These are phyloP conservation scores for Xylariaceae sp. DNA, from an alignment of 2,329 filamentous ascomycete species.

Conservation along the genomic window DNA sequence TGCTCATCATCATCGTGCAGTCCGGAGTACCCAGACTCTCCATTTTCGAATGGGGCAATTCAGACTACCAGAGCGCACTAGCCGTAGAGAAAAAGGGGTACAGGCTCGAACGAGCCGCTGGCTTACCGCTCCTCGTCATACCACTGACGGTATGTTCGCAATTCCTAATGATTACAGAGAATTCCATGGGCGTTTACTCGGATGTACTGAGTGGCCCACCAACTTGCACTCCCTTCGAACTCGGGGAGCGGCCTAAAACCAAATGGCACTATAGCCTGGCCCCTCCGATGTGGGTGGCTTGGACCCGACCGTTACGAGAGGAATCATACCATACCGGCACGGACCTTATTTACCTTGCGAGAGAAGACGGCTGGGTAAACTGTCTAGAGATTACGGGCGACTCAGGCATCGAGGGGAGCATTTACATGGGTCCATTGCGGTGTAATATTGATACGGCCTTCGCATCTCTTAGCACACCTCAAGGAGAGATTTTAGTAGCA, in stretches of 20 bases:
- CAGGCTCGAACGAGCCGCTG: constrained; percentile 45
- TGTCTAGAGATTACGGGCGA: constrained; percentile 63
- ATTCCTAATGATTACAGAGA: constrained; percentile 62
- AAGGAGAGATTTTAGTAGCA: constrained; percentile 72
- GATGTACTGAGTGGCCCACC: constrained; percentile 49
- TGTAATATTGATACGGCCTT: constrained; percentile 79
- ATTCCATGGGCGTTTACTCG: constrained; percentile 52
- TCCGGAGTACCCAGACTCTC: constrained; percentile 48
- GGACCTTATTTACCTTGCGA: constrained; percentile 78
- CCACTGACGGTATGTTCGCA: constrained; percentile 66
- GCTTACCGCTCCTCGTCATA: constrained; percentile 64
- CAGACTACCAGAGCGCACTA: constrained; percentile 38
- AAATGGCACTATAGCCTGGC: constrained; percentile 42
- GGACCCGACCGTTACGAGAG: constrained; percentile 71
- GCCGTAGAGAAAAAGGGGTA: constrained; percentile 45
- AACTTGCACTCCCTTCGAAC: constrained; percentile 41
- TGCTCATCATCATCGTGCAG: constrained; percentile 59
- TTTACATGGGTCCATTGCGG: constrained; percentile 59
- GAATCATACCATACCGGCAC: constrained; percentile 55
- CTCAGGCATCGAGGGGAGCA: constrained; percentile 49
- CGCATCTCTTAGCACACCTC: constrained; percentile 62
- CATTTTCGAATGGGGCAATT: constrained; percentile 57
- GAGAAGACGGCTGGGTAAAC: constrained; percentile 78
- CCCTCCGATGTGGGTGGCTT: constrained; percentile 70
- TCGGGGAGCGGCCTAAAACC: constrained; percentile 39